Evolutionary conservation across 352 stramenopile species (phyloP), one percentile per base, ranked within the genome.

Genomic region (Pythium brassicae): DNA sequence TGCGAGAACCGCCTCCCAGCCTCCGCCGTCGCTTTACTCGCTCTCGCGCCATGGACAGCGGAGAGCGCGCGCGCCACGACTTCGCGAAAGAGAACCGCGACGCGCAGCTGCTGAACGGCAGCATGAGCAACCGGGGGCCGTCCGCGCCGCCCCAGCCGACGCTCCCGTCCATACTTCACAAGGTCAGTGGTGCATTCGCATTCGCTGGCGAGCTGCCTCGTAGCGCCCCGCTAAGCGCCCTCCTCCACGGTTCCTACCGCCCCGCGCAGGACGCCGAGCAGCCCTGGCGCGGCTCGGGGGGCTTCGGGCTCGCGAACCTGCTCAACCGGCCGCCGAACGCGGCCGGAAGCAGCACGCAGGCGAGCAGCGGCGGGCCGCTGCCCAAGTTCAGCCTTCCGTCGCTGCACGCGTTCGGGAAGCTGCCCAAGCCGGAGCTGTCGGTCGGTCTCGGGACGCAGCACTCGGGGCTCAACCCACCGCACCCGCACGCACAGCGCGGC

Each of bases 271-370:
- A 91, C 64, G 59, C 72, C 6, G 76, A 94, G 29, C 70, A 94
- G 25, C 70, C 78, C 34, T 94, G 83, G 83, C 68, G 78, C 40
- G 59, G 68, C 29, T 83, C 79, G 9, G 80, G 74, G 14, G 73
- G 77, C 37, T 94, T 94, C 54, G 81, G 81, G 26, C 73, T 94
- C 57, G 84, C 84, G 27, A 89, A 87, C 59, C 84, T 94, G 51
- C 71, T 94, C 48, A 92, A 94, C 55, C 78, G 78, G 14, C 15
- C 49, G 34, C 34, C 62, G 5, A 42, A 44, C 32, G 27, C 29
- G 7, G 20, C 27, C 29, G 37, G 37, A 63, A 60, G n/a, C 45
- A 34, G 34, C 39, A 37, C 9, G 1, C 20, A 46, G n/a, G 20
- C 46, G 50, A 43, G 20, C 55, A 49, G 43, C 19, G 50, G n/a